Evolutionary conservation across 2,329 filamentous ascomycete species (phyloP), one percentile per base, ranked within the genome.

Genomic region (Cercospora berteroae): DNA sequence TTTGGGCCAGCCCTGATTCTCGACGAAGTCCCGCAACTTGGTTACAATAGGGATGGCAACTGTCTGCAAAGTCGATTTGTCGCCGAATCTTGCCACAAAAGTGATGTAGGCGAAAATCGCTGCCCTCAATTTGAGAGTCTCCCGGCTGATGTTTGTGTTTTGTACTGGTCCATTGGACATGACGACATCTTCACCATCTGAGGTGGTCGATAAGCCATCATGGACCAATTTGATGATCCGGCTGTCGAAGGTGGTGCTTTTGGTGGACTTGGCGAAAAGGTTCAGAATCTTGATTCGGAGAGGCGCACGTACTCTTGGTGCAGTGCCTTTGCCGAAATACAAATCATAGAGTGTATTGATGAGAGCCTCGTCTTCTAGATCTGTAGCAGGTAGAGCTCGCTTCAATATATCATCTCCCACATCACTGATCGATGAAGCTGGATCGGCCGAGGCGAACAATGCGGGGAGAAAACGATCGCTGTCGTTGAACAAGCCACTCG

Each of bases 351-450:
- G 82, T 16, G 85, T 82, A 65, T 85, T 81, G 3, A 96, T 83
- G 1, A 93, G 79, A 0, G 77, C 72, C 9, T 82, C 74, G 69
- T 92, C 86, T 77, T 98, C 94, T 27, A 97, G 81, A 8, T 91
- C 88, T 8, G 91, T 86, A 1, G 87, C 82, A 9, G 87, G 82
- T 29, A 83, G 85, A 31, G 87, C 90, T 71, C 94, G 86, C 79
- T 97, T 99, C 71, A 98, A 80, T 59, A 96, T 87, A 73, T 97
- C 93, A 65, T 97, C 93, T 0, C 92, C 94, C n/a, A 92, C 82
- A n/a, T 90, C 88, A 10, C 91, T 89, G 42, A 97, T 89, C 8
- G 90, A 87, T 39, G 89, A 92, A 71, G 97, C 95, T 1, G 89
- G 82, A 79, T 94, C 94, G 0, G 93, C 89, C 27, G 93, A 90